These are phyloP conservation scores for Auricularia cornea DNA, from an alignment of 768 basidiomycete genomes.

Conservation along the genomic window DNA sequence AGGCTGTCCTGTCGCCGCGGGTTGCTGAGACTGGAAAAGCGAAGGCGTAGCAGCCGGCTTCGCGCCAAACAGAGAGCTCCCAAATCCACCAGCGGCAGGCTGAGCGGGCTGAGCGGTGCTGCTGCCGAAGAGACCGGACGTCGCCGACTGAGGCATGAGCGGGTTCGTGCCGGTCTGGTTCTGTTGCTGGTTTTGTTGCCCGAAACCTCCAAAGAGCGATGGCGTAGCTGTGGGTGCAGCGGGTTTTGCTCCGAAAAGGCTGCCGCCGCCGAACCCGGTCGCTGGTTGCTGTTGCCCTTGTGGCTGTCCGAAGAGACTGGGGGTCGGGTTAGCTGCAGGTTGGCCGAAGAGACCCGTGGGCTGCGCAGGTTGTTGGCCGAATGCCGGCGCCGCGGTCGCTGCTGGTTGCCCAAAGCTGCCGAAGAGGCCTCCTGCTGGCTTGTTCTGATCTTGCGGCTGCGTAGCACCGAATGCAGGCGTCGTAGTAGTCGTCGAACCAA, in stretches of 20 bases:
- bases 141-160: background rate
- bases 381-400: constrained; percentile 14
- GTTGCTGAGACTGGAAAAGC: constrained; percentile 30
- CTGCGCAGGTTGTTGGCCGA: background rate
- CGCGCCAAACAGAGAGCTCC: constrained; percentile 41
- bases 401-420: constrained; percentile 19
- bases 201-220: background rate
- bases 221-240: background rate
- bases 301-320: constrained; percentile 21
- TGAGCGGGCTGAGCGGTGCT: background rate
- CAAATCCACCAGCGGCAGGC: constrained; percentile 27
- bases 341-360: constrained; percentile 24
- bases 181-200: constrained; percentile 16
- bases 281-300: constrained; percentile 12
- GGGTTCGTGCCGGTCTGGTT: constrained; percentile 4
- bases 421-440: constrained; percentile 30
- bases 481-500: constrained; percentile 25
- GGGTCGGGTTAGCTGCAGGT: constrained; percentile 18
- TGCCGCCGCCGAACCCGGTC: constrained; percentile 6
- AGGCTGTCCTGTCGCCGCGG: constrained; percentile 25
- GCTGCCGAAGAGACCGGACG: constrained; percentile 1
- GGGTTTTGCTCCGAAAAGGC: constrained; percentile 8
- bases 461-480: constrained; percentile 44
- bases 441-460: constrained; percentile 27
- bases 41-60: constrained; percentile 37